These are phyloP conservation scores for Hymenoscyphus occultus DNA, from an alignment of 2,329 filamentous ascomycete genomes.

Conservation along the genomic window DNA sequence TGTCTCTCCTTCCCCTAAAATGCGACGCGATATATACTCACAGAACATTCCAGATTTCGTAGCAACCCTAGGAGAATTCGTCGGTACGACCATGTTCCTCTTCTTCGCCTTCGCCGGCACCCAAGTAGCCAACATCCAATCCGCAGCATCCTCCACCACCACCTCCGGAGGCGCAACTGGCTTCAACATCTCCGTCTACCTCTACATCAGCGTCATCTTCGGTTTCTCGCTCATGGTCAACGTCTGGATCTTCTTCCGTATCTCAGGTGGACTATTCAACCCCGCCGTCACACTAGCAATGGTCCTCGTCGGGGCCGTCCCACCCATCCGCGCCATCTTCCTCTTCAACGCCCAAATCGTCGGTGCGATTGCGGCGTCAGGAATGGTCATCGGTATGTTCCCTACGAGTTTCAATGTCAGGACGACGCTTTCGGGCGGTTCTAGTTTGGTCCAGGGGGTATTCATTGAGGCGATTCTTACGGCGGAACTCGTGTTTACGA, in stretches of 20 bases:
- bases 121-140: constrained; percentile 33
- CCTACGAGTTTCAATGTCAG: constrained; percentile 37
- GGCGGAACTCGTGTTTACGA: constrained; percentile 47
- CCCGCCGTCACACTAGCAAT: constrained; percentile 43
- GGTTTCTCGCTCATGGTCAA: constrained; percentile 46
- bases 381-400: constrained; percentile 41
- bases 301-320: constrained; percentile 37
- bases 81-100: constrained; percentile 39
- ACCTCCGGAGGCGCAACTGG: constrained; percentile 44
- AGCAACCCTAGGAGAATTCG: constrained; percentile 32
- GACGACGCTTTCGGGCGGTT: constrained; percentile 42
- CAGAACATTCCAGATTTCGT: constrained; percentile 27
- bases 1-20: constrained; percentile 12
- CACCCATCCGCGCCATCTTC: constrained; percentile 33
- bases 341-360: constrained; percentile 38
- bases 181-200: constrained; percentile 43
- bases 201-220: constrained; percentile 37
- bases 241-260: constrained; percentile 53
- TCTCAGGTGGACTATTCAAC: constrained; percentile 52
- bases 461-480: constrained; percentile 51
- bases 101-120: constrained; percentile 37
- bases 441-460: constrained; percentile 44
- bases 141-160: constrained; percentile 35
- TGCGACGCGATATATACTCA: constrained; percentile 6
- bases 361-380: constrained; percentile 40